phyloP scores from a whole-genome alignment of 2,329 filamentous ascomycete species.

The Mollisiaceae sp. region DNA sequence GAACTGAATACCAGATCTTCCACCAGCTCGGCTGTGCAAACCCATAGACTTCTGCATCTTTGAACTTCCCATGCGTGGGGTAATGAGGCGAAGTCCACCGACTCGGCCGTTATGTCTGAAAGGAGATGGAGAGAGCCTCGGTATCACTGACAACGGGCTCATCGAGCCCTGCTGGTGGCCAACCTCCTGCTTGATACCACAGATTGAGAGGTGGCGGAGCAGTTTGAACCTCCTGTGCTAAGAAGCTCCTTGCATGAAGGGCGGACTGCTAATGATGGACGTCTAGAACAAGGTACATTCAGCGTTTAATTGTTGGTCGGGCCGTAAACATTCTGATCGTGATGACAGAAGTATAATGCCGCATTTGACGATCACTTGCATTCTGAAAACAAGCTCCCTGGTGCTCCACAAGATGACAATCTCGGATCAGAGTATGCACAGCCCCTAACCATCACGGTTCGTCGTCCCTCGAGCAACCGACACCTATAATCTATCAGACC shows the following conservation, averaged over 20 bases:
- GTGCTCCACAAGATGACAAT: neutral
- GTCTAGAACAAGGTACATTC: neutral
- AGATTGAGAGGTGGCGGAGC: neutral
- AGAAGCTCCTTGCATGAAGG: neutral
- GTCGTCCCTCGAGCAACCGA: neutral
- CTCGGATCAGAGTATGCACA: neutral
- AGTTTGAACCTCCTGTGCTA: neutral
- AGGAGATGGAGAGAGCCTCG: neutral
- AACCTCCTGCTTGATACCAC: neutral
- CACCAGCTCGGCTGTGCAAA: neutral
- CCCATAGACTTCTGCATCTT: too few relatives aligned
- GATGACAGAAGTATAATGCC: neutral
- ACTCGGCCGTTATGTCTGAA: neutral
- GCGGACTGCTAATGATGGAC: neutral
- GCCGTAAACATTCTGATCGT: neutral
- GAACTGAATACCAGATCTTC: neutral
- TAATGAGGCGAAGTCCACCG: slow-evolving; percentile 4
- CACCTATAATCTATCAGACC: neutral
- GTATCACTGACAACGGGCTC: neutral
- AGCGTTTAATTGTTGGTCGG: neutral
- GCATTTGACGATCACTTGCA: slow-evolving; percentile 3
- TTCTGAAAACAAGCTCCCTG: neutral
- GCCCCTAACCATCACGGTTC: neutral
- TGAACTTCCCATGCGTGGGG: neutral
- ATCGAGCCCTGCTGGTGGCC: neutral